These are phyloP conservation scores for Stemphylium beticola DNA, from an alignment of 2,329 filamentous ascomycete species.

Conservation along the genomic window DNA sequence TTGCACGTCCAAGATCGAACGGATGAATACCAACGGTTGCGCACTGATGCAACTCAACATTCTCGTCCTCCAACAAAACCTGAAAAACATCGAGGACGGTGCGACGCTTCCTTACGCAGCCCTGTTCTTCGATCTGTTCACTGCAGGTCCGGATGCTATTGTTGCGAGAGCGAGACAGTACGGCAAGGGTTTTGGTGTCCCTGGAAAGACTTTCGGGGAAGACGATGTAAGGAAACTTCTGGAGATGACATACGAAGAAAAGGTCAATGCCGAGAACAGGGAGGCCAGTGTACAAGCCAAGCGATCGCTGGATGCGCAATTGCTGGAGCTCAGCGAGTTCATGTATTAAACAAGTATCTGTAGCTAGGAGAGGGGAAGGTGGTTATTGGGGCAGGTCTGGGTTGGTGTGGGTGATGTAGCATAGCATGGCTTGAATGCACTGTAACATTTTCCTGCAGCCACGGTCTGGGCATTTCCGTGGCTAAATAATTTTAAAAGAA, in stretches of 20 bases:
- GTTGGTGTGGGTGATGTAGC: neutral
- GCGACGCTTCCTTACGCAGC: slow-evolving; percentile 69
- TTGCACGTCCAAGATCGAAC: slow-evolving; percentile 70
- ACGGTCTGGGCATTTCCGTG: no score
- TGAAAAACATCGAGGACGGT: slow-evolving; percentile 85
- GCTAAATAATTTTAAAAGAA: neutral
- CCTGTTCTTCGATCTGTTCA: slow-evolving; percentile 73
- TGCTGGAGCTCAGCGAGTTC: slow-evolving; percentile 72
- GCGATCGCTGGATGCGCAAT: slow-evolving; percentile 72
- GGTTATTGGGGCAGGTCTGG: neutral
- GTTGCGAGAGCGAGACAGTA: slow-evolving; percentile 65
- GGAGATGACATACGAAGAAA: slow-evolving; percentile 52
- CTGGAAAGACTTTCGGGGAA: slow-evolving; percentile 42
- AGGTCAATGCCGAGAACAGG: slow-evolving; percentile 68
- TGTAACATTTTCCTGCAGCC: neutral
- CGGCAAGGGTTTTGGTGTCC: slow-evolving; percentile 34
- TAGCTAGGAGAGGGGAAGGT: neutral
- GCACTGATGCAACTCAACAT: slow-evolving; percentile 93
- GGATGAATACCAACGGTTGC: slow-evolving; percentile 84
- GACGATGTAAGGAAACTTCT: slow-evolving; percentile 51
- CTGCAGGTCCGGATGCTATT: slow-evolving; percentile 68
- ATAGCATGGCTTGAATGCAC: neutral
- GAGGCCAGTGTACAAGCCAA: slow-evolving; percentile 69
- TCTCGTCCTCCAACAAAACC: slow-evolving; percentile 91
- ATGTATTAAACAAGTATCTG: slow-evolving; percentile 57